These are phyloP conservation scores for Fonsecaea pugnacius DNA, from an alignment of 2,329 filamentous ascomycete species.

Conservation along the genomic window DNA sequence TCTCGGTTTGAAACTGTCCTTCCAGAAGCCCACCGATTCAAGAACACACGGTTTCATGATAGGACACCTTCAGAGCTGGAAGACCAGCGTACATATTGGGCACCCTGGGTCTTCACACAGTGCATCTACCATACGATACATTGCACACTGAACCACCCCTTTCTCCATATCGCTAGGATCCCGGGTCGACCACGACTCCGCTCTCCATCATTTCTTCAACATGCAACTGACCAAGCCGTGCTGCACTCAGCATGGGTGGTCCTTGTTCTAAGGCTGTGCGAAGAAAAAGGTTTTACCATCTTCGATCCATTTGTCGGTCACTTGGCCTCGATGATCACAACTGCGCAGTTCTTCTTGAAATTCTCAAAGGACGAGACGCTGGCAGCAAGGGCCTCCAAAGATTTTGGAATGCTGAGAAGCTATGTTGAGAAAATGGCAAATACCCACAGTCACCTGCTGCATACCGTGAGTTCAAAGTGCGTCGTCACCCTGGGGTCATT, in stretches of 20 bases:
- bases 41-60: conserved; percentile 26
- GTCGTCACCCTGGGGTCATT: neutral
- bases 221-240: conserved; percentile 32
- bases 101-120: conserved; percentile 32
- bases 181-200: conserved; percentile 26
- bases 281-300: conserved; percentile 27
- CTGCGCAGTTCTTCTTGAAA: conserved; percentile 30
- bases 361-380: conserved; percentile 30
- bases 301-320: conserved; percentile 33
- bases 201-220: conserved; percentile 35
- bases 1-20: conserved; percentile 32
- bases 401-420: conserved; percentile 26
- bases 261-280: conserved; percentile 26
- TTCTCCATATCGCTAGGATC: conserved; percentile 32
- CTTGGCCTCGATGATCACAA: conserved; percentile 30
- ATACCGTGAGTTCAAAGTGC: conserved; percentile 25
- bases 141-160: conserved; percentile 33
- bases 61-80: conserved; percentile 19
- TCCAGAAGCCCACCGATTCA: conserved; percentile 32
- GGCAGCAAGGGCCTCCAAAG: conserved; percentile 22
- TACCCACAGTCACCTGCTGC: conserved; percentile 27
- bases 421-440: conserved; percentile 29
- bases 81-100: conserved; percentile 30
- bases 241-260: conserved; percentile 33
- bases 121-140: conserved; percentile 33